Percentiles rank a stretch among this genome's conserved stretches.
phyloP scores from a whole-genome alignment of 2,329 filamentous ascomycete genomes.

The Nemania sp. region DNA sequence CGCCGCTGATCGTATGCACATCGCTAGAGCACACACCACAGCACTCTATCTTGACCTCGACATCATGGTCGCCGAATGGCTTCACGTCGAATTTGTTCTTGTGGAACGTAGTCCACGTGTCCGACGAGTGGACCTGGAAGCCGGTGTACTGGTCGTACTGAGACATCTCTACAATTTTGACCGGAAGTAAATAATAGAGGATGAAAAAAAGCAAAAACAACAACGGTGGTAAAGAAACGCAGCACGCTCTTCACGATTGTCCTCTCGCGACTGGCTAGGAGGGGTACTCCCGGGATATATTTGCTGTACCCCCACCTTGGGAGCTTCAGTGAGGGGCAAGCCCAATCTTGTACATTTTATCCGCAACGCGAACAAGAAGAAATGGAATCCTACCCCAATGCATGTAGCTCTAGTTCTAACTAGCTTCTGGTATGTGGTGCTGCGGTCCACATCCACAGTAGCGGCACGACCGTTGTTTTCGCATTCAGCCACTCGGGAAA shows the following conservation, averaged over 20 bases:
- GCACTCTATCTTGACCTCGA: slow-evolving; percentile 84
- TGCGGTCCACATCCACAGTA: slow-evolving; percentile 15
- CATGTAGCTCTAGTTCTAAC: background rate
- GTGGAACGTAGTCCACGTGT: slow-evolving; percentile 63
- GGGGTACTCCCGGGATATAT: slow-evolving; percentile 23
- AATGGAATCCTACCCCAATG: background rate
- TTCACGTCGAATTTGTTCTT: slow-evolving; percentile 81
- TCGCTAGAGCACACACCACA: slow-evolving; percentile 79
- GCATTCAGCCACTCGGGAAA: slow-evolving; percentile 34
- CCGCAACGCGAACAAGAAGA: slow-evolving; percentile 8
- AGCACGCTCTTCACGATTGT: slow-evolving; percentile 4
- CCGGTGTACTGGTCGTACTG: slow-evolving; percentile 64
- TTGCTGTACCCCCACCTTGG: slow-evolving; percentile 20
- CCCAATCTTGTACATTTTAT: slow-evolving; percentile 15
- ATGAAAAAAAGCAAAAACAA: background rate
- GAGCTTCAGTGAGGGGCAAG: slow-evolving; percentile 20
- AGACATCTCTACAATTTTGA: slow-evolving; percentile 46
- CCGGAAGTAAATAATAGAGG: background rate
- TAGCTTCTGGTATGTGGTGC: background rate
- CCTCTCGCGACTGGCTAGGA: slow-evolving; percentile 6
- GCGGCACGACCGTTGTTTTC: slow-evolving; percentile 12
- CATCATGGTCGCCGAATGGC: slow-evolving; percentile 83
- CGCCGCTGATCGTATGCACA: slow-evolving; percentile 70
- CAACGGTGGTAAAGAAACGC: slow-evolving; percentile 1
- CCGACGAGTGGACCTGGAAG: slow-evolving; percentile 61